Percentiles rank a stretch among this genome's conserved stretches.
Conservation (phyloP, 495 filamentous ascomycete genomes). For the Rusavskia elegans region DNA sequence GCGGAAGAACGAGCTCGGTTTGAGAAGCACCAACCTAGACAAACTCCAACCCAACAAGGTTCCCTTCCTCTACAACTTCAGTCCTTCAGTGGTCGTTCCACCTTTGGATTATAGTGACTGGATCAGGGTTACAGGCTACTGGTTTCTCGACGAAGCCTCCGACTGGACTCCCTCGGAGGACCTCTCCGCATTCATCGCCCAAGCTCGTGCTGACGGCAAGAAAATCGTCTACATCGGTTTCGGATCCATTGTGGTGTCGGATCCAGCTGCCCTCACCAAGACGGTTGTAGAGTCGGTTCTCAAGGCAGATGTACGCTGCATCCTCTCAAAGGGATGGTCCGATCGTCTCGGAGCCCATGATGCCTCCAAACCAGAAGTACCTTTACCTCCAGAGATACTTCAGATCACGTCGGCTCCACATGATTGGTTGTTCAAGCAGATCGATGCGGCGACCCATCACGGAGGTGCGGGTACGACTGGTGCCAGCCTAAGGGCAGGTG, state of each 20-base stretch:
- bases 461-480: constrained; percentile 93
- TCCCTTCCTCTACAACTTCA: constrained; percentile 96
- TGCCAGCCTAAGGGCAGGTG: constrained; percentile 77
- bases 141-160: constrained; percentile 80
- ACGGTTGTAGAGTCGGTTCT: constrained; percentile 79
- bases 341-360: constrained; percentile 57
- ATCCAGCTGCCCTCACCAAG: constrained; percentile 71
- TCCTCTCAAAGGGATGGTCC: constrained; percentile 98
- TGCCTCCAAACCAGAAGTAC: constrained; percentile 44
- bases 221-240: constrained; percentile 96
- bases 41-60: constrained; percentile 94
- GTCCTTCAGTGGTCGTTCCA: constrained; percentile 76
- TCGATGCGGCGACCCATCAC: constrained; percentile 90
- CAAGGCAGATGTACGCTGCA: constrained; percentile 88
- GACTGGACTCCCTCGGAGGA: constrained; percentile 62
- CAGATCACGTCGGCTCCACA: constrained; percentile 86
- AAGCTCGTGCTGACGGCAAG: constrained; percentile 65
- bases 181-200: constrained; percentile 61
- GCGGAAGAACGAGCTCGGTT: constrained; percentile 61
- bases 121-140: constrained; percentile 94
- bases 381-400: constrained; percentile 64
- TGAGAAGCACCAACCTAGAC: constrained; percentile 69
- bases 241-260: constrained; percentile 87
- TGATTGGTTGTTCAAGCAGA: constrained; percentile 89
- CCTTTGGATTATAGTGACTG: constrained; percentile 94